Percentiles rank a stretch among this genome's conserved stretches.
phyloP scores from a whole-genome alignment of 2,329 filamentous ascomycete genomes.

The Penicillium sp. region DNA sequence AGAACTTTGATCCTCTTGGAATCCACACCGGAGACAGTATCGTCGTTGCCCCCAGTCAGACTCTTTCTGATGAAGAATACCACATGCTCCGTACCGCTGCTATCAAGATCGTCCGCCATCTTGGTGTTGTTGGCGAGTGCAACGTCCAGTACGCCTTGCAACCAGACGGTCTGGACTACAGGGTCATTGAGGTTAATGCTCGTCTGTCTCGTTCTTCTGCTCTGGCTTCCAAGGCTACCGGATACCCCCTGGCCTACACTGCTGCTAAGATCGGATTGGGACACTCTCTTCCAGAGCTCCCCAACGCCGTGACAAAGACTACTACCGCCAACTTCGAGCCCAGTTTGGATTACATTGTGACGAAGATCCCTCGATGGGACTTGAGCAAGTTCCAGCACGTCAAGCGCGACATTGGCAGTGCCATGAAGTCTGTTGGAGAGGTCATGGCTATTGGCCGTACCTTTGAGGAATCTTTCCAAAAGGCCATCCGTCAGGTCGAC shows the following conservation, averaged over 20 bases:
- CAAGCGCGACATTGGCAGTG: conserved; percentile 92
- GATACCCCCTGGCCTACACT: conserved; percentile 94
- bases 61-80: conserved; percentile 95
- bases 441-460: conserved; percentile 99
- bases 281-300: conserved; percentile 89
- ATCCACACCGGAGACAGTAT: conserved; percentile 99
- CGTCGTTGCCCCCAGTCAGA: conserved; percentile 94
- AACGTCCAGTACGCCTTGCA: conserved; percentile 98
- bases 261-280: conserved; percentile 97
- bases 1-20: conserved; percentile 96
- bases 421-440: conserved; percentile 99
- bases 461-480: conserved; percentile 98
- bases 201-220: conserved; percentile 97
- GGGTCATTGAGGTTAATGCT: conserved; percentile 98
- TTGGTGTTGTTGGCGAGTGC: conserved; percentile 96
- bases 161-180: conserved; percentile 94
- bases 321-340: conserved; percentile 99
- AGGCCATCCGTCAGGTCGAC: conserved; percentile 96
- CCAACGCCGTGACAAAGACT: conserved; percentile 97
- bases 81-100: conserved; percentile 97
- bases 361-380: conserved; percentile 98
- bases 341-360: conserved; percentile 94
- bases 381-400: conserved; percentile 98
- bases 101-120: conserved; percentile 96
- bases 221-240: conserved; percentile 94